A percentile compares a stretch with the other conserved stretches of the same genome.
Conservation (phyloP, 306 rosid species). For the Abrus precatorius region DNA sequence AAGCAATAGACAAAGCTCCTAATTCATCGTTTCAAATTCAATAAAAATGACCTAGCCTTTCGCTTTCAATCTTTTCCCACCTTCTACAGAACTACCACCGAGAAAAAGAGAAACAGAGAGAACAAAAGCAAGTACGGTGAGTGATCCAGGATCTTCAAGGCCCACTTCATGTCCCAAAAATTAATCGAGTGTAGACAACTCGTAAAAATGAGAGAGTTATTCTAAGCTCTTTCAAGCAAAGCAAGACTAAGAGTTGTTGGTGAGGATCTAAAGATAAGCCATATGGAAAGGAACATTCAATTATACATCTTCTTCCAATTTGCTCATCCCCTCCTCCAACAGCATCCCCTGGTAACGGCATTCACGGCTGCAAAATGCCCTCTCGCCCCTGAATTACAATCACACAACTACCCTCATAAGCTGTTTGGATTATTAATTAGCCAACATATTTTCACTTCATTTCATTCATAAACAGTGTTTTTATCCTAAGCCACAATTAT, state of each 20-base stretch:
- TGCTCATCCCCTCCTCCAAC: conserved; percentile 53
- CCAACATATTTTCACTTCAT: not conserved
- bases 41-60: conserved; percentile 21
- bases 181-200: not conserved
- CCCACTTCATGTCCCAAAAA: conserved; percentile 27
- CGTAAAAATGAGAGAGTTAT: not conserved
- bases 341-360: conserved; percentile 69
- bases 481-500: not conserved
- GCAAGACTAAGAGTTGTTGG: not conserved
- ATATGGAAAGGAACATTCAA: not conserved
- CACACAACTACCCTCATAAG: not conserved
- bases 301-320: conserved; percentile 30
- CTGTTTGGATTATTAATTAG: not conserved
- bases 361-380: conserved; percentile 79
- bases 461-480: not conserved
- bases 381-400: conserved; percentile 67
- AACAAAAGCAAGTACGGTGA: conserved; percentile 18
- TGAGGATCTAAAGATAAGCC: not conserved
- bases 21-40: conserved; percentile 48
- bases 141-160: conserved; percentile 38
- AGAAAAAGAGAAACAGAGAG: conserved; percentile 15
- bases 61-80: conserved; percentile 8
- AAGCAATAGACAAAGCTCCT: conserved; percentile 25
- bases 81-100: conserved; percentile 26
- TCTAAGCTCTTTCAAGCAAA: conserved; percentile 19